Evolutionary conservation across 108 stramenopile genomes (phyloP).

Genomic region (Cyclotella kingstonii): DNA sequence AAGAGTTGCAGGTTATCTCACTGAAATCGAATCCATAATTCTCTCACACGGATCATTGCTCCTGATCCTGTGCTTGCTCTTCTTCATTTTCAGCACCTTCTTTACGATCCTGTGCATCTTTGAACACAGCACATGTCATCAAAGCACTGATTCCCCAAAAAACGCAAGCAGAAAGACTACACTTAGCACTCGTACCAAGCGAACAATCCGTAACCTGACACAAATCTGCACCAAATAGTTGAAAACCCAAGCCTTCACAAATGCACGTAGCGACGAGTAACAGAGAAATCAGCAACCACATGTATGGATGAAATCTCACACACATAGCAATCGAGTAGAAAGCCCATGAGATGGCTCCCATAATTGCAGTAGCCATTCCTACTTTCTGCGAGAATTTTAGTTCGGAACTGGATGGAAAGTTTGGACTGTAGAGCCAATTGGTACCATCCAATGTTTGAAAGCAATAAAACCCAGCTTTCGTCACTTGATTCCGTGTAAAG

Average conservation of each 20-base stretch:
- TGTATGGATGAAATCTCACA: slow-evolving; percentile 6
- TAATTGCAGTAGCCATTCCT: slow-evolving; percentile 17
- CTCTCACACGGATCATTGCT: background rate
- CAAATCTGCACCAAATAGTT: slow-evolving; percentile 7
- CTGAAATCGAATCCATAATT: background rate
- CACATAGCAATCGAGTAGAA: slow-evolving; percentile 20
- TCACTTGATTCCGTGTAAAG: slow-evolving; percentile 10
- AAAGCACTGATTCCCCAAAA: slow-evolving; percentile 25
- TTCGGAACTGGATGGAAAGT: slow-evolving; percentile 2
- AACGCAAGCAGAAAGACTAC: slow-evolving; percentile 18
- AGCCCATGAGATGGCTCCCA: slow-evolving; percentile 25
- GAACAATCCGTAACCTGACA: slow-evolving; percentile 11
- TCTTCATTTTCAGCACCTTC: slow-evolving; percentile 1
- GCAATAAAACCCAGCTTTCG: slow-evolving; percentile 2
- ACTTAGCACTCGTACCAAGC: slow-evolving; percentile 19
- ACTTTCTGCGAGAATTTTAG: background rate
- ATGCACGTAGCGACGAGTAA: slow-evolving; percentile 21
- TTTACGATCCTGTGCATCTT: slow-evolving; percentile 14
- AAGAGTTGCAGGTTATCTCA: too few relatives aligned
- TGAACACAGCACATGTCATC: slow-evolving; percentile 35
- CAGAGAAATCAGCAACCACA: slow-evolving; percentile 17
- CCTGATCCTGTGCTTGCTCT: background rate
- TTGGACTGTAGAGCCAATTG: slow-evolving; percentile 4
- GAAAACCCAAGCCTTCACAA: slow-evolving; percentile 19
- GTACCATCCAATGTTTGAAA: slow-evolving; percentile 13